Evolutionary conservation across 176 grass and related monocot species (phyloP).

Genomic region (Tuctoria greenei): DNA sequence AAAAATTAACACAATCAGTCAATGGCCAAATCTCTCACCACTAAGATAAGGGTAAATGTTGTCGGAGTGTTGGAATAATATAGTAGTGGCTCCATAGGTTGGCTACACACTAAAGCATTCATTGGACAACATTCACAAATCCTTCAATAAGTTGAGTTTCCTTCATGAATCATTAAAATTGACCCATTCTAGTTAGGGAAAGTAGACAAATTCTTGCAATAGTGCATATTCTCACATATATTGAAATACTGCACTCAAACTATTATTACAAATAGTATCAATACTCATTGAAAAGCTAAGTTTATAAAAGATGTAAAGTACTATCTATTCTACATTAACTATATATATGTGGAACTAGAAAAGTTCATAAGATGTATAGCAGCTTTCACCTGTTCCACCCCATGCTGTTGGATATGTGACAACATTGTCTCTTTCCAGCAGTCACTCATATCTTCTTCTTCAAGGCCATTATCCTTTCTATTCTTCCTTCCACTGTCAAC

Average conservation of each 20-base stretch:
- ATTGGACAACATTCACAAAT: too few relatives aligned
- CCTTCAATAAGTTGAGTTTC: too few relatives aligned
- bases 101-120: too few relatives aligned
- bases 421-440: neutral
- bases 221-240: neutral
- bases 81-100: too few relatives aligned
- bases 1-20: too few relatives aligned
- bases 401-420: neutral
- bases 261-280: neutral
- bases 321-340: neutral
- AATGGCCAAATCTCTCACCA: too few relatives aligned
- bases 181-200: too few relatives aligned
- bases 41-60: too few relatives aligned
- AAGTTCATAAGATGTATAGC: neutral
- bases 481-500: neutral
- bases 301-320: neutral
- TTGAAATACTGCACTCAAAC: neutral
- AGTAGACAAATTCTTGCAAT: neutral
- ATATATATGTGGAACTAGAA: neutral
- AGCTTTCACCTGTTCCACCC: neutral
- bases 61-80: too few relatives aligned
- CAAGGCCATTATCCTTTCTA: neutral
- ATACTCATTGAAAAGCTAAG: neutral
- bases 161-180: too few relatives aligned
- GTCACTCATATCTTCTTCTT: neutral